Evolutionary conservation across 306 rosid genomes (phyloP), one percentile per base, ranked within the genome.

Genomic region (Senna siamea): DNA sequence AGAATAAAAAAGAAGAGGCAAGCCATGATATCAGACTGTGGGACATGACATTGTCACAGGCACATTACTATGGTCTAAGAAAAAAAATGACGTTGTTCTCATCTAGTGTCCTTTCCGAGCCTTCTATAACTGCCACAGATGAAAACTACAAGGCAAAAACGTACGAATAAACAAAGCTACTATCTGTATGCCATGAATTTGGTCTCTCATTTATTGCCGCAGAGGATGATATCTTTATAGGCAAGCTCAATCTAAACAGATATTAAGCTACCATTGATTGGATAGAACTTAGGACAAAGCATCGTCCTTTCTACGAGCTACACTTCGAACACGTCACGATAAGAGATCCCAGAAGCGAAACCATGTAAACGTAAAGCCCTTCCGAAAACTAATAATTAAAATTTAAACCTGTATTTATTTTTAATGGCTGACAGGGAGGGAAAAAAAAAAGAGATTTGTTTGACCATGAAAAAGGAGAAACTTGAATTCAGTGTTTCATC

Each of bases 21-120:
- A 14, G 67, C 61, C 78, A 14, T 30, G 41, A 12, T 51, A 64
- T 70, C 65, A 66, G 41, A 28, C 73, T 62, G 74, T 23, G 67
- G 83, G 73, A 66, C 73, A 30, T 50, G 87, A 54, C 72, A n/a
- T 46, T 17, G 28, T 47, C 57, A 15, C 13, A 46, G 72, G 43
- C 79, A 70, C 65, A 32, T 67, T 60, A 26, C 47, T 53, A 8
- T 55, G 68, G 85, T 37, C 40, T 37, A 4, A 37, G 8, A 37
- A 37, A 4, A 37, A 44, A 44, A 47, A 47, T 13, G 17, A 46
- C n/a, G 51, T 11, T 13, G 17, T 11, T 46, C 5, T 41, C 1
- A 37, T 46, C n/a, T 46, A 46, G 5, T 46, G 51, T 46, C 51
- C 12, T 46, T 46, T 13, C n/a, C 12, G 17, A 46, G 47, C 11